Percentiles rank a stretch among this genome's conserved stretches.
These are phyloP conservation scores for Backusella mclennaniae DNA, from an alignment of 192 early-diverging fungal genomes.

Conservation along the genomic window DNA sequence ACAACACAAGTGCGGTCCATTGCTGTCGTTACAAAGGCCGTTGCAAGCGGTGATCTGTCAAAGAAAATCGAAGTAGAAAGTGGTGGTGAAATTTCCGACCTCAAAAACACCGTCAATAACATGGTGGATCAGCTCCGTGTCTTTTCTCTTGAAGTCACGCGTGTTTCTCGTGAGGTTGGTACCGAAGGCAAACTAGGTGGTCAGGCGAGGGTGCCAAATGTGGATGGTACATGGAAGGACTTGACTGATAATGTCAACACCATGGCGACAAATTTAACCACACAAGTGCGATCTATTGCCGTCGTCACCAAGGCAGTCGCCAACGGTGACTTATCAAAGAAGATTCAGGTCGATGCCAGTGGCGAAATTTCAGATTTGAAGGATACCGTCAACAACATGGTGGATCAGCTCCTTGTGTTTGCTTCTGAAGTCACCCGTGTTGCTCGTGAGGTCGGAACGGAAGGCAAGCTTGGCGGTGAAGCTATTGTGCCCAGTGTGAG, in stretches of 20 bases:
- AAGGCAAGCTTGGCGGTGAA: constrained; percentile 46
- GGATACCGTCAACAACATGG: constrained; percentile 78
- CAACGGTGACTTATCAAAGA: constrained; percentile 52
- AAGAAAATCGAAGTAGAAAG: constrained; percentile 49
- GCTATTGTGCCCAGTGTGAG: constrained; percentile 47
- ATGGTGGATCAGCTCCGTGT: constrained; percentile 58
- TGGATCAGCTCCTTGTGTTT: constrained; percentile 63
- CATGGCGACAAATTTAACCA: constrained; percentile 60
- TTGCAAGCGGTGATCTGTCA: constrained; percentile 50
- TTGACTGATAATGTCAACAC: constrained; percentile 68
- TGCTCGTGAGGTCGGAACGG: constrained; percentile 48
- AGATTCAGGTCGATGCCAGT: constrained; percentile 62
- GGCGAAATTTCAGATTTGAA: constrained; percentile 70
- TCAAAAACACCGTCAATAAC: constrained; percentile 61
- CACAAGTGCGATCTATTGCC: constrained; percentile 69
- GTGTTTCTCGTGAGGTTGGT: constrained; percentile 64
- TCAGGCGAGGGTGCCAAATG: constrained; percentile 66
- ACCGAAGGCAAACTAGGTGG: constrained; percentile 75
- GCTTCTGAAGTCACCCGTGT: constrained; percentile 46
- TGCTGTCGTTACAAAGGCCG: constrained; percentile 49
- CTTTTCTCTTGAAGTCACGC: constrained; percentile 61
- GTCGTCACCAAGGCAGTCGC: constrained; percentile 59
- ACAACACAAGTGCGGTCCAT: constrained; percentile 55
- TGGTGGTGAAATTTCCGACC: constrained; percentile 51
- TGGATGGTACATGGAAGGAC: constrained; percentile 75